These are phyloP conservation scores for Nicotiana paniculata DNA, from an alignment of 257 asterid genomes.

Conservation along the genomic window DNA sequence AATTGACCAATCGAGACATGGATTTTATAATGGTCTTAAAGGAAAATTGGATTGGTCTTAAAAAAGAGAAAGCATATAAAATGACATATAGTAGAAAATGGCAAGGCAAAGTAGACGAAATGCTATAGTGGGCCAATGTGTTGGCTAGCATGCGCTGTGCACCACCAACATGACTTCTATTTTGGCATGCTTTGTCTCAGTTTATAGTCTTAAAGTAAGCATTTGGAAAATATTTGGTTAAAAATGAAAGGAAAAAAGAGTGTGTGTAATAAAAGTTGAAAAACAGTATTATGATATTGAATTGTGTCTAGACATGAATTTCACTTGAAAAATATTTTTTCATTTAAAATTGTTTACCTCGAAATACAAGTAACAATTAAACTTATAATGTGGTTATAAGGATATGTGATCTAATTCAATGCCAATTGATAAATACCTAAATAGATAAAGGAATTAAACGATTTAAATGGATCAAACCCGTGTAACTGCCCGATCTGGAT, in stretches of 20 bases:
- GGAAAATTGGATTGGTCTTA: background rate
- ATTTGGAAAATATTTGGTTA: background rate
- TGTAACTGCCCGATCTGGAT: too few species aligned
- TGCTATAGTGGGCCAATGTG: constrained; percentile 24
- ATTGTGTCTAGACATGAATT: too few species aligned
- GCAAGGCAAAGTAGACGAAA: background rate
- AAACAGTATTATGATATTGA: too few species aligned
- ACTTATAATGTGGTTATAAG: too few species aligned
- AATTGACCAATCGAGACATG: background rate
- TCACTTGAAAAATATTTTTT: too few species aligned
- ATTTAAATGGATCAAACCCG: too few species aligned
- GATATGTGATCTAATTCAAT: too few species aligned
- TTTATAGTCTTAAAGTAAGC: background rate
- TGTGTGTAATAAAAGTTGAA: background rate
- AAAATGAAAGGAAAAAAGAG: background rate
- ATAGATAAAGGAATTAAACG: too few species aligned
- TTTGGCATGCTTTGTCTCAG: constrained; percentile 36
- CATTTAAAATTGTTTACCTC: too few species aligned
- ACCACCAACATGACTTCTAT: constrained; percentile 15
- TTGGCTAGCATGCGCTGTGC: constrained; percentile 42
- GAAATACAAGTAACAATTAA: too few species aligned
- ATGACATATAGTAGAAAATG: background rate
- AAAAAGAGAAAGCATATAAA: background rate
- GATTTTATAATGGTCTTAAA: background rate
- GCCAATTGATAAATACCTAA: too few species aligned